Base-by-base conservation (phyloP, 106 monocot genomes). In the Dendrobium chrysotoxum region DNA sequence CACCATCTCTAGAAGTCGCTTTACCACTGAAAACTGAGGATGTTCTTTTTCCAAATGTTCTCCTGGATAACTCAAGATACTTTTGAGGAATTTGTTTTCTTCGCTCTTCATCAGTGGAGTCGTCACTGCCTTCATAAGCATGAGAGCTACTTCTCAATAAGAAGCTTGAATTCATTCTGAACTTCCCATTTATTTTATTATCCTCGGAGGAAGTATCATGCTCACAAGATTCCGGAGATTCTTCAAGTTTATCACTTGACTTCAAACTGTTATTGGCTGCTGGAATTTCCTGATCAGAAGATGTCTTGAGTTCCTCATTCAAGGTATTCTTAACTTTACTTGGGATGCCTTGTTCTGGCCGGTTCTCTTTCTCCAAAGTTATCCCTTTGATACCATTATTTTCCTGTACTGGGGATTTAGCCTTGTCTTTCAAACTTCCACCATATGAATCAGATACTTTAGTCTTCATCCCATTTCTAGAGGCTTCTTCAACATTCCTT, bases 121-220 rank as follows among this genome's bases (percentile, higher is more conserved):
- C 79, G 31, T 30, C 20, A 50, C 80, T 83, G 67, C 57, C 80
- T 58, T 86, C 74, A 80, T 80, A 68, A 57, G 79, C 80, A 45
- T 64, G 58, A 47, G 77, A 73, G 53, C 40, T 41, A 13, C 18
- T 66, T 31, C 75, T 5, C 35, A 79, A 77, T 42, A 39, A 70
- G 25, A 53, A 41, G 20, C 28, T 77, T 25, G 67, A 18, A 13
- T 5, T 21, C 38, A 28, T 21, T 23, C 35, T 70, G 28, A 23
- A 38, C 40, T 81, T 77, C n/a, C 4, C 28, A 81, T 25, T 40
- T 2, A 46, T 61, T 65, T 41, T 25, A 81, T 70, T 17, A 12
- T 30, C 25, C 47, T 25, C 46, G 50, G 50, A 50, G 50, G 50
- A 50, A 53, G 5, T 7, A 40, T 74, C 74, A 74, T 73, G 40